Base-by-base conservation (phyloP, 192 early-diverging fungal species). In the Spinellus fusiger region DNA sequence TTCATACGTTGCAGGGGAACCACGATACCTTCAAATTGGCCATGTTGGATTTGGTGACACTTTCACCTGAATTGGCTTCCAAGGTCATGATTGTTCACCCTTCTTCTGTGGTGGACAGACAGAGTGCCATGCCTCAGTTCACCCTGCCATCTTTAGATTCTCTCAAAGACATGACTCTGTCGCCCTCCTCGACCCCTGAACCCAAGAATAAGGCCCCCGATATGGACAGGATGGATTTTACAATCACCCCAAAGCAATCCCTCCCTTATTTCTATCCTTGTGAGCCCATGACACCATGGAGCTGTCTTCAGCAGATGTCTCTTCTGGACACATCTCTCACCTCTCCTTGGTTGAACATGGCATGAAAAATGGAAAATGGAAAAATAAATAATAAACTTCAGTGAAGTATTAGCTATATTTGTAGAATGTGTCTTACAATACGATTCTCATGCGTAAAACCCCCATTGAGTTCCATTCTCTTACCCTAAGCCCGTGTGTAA, bases 1-100 rank as follows among this genome's bases (percentile, higher is more conserved):
- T 71, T 5, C 81, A 83, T 53, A 69, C 70, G 15, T 67, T 83
- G 25, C 77, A 83, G 46, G 81, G 78, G n/a, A 50, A 29, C 13
- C 59, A 60, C n/a, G 58, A 65, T 26, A 44, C 54, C 22, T 55
- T 71, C 7, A 54, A 64, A 12, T 35, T 50, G 31, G 47, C 58
- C 16, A 22, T 71, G 5, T 26, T 65, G 13, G 54, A 65, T 33
- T 12, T 71, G 6, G 54, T 65, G 20, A 48, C 69, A 1, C 8
- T 56, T 10, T 56, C 40, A 4, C 57, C 59, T 32, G 56, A 44
- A 16, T 26, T 64, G 3, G 59, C 54, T 6, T 50, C 63, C 0
- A 71, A 65, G 40, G 50, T 63, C 13, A 49, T 54, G 9, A 48
- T 71, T n/a, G 50, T 44, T 15, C 56, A 48, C 22, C 31, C 49